Percentiles rank a stretch among this genome's conserved stretches.
Conservation (phyloP, 176 grass and related monocot genomes). For the Dactylis glomerata region DNA sequence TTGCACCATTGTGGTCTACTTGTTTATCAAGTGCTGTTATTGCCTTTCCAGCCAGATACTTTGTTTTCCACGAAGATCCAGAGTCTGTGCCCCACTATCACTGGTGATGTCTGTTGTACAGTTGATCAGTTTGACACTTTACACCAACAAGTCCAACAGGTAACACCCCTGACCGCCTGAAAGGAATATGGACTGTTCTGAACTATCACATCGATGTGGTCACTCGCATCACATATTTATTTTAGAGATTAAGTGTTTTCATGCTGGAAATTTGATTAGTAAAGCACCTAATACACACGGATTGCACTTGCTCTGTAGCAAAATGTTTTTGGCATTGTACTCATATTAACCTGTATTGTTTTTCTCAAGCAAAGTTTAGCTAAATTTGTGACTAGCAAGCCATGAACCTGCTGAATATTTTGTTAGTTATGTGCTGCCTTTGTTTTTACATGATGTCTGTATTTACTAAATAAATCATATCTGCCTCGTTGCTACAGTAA, state of each 20-base stretch:
- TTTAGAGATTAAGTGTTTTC: conserved; percentile 15
- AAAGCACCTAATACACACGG: background rate
- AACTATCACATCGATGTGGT: conserved; percentile 17
- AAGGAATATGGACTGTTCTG: conserved; percentile 4
- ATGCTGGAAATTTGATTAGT: background rate
- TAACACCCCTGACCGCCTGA: conserved; percentile 32
- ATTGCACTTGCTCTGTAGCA: background rate
- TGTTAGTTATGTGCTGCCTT: background rate
- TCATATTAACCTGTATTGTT: background rate
- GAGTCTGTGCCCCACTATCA: conserved; percentile 97
- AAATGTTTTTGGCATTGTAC: background rate
- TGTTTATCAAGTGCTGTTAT: conserved; percentile 27
- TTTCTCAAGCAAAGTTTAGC: conserved; percentile 14
- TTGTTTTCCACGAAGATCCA: conserved; percentile 90
- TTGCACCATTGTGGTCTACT: conserved; percentile 19
- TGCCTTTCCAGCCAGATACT: conserved; percentile 72
- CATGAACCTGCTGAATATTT: conserved; percentile 18
- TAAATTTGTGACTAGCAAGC: background rate
- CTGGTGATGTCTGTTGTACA: conserved; percentile 75
- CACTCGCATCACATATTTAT: background rate
- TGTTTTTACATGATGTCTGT: background rate
- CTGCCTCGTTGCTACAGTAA: background rate
- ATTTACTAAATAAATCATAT: conserved; percentile 16
- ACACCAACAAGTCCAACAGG: conserved; percentile 86
- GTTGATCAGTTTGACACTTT: conserved; percentile 84